These are phyloP conservation scores for Blastomyces parvus DNA, from an alignment of 2,329 filamentous ascomycete genomes.

Conservation along the genomic window DNA sequence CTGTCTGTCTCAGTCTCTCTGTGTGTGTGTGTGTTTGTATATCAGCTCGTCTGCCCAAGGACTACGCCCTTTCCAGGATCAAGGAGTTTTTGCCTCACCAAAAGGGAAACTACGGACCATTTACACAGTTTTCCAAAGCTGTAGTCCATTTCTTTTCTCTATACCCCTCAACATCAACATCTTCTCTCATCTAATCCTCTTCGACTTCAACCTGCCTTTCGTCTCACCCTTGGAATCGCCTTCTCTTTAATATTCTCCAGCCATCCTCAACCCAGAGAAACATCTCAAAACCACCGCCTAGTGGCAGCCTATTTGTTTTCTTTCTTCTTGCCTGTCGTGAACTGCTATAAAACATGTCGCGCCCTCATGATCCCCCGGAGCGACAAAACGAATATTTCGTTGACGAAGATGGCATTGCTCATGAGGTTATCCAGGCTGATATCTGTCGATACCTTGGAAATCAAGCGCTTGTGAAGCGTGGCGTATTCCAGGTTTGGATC, in stretches of 20 bases:
- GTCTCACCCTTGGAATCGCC: not conserved
- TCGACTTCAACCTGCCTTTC: not conserved
- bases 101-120: constrained; percentile 20
- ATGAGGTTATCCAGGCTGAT: constrained; percentile 74
- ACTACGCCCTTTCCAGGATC: not conserved
- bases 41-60: not conserved
- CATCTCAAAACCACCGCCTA: not conserved
- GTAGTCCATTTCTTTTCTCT: constrained; percentile 20
- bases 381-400: constrained; percentile 69
- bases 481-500: constrained; percentile 58
- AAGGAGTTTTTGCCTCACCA: constrained; percentile 3
- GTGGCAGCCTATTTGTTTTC: constrained; percentile 8
- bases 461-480: constrained; percentile 68
- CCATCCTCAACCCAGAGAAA: not conserved
- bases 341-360: constrained; percentile 31
- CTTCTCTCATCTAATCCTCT: not conserved
- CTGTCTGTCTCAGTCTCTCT: not conserved
- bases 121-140: constrained; percentile 20
- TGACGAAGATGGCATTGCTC: constrained; percentile 68
- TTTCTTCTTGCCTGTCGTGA: constrained; percentile 14
- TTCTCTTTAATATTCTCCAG: not conserved
- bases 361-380: constrained; percentile 28
- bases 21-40: not conserved
- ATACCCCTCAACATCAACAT: not conserved
- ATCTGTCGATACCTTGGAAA: constrained; percentile 77